These are phyloP conservation scores for Populus deltoides DNA, from an alignment of 345 rosid genomes.

Conservation along the genomic window DNA sequence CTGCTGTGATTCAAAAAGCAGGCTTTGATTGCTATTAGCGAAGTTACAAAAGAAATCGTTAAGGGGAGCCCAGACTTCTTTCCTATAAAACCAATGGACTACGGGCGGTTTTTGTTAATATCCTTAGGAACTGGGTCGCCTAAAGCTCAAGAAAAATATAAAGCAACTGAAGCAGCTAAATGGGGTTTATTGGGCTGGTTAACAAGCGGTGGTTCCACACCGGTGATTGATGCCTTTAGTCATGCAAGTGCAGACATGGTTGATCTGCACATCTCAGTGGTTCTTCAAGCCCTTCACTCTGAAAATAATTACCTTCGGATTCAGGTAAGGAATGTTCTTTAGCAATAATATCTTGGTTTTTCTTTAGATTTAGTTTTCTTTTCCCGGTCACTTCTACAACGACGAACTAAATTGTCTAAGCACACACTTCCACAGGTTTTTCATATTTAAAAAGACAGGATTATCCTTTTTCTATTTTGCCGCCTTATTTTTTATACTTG, in stretches of 20 bases:
- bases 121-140: slow-evolving; percentile 20
- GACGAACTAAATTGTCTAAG: too few relatives aligned
- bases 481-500: too few relatives aligned
- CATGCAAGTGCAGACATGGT: slow-evolving; percentile 22
- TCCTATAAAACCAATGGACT: slow-evolving; percentile 11
- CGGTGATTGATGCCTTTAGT: slow-evolving; percentile 12
- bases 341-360: too few relatives aligned
- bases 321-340: not conserved
- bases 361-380: too few relatives aligned
- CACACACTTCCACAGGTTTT: too few relatives aligned
- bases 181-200: slow-evolving; percentile 23
- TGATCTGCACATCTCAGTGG: slow-evolving; percentile 13
- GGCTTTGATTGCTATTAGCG: slow-evolving; percentile 15
- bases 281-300: slow-evolving; percentile 19
- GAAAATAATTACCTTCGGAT: slow-evolving; percentile 15
- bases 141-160: slow-evolving; percentile 5
- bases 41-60: slow-evolving; percentile 18
- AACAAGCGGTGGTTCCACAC: not conserved
- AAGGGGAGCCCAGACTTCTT: slow-evolving; percentile 4
- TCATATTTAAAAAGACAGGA: too few relatives aligned
- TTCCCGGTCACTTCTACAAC: too few relatives aligned
- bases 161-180: slow-evolving; percentile 5
- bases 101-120: slow-evolving; percentile 11
- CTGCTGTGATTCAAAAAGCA: not conserved
- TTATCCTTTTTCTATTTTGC: too few relatives aligned